Evolutionary conservation across 2,329 filamentous ascomycete genomes (phyloP).

Genomic region (Bipolaris gigantea): DNA sequence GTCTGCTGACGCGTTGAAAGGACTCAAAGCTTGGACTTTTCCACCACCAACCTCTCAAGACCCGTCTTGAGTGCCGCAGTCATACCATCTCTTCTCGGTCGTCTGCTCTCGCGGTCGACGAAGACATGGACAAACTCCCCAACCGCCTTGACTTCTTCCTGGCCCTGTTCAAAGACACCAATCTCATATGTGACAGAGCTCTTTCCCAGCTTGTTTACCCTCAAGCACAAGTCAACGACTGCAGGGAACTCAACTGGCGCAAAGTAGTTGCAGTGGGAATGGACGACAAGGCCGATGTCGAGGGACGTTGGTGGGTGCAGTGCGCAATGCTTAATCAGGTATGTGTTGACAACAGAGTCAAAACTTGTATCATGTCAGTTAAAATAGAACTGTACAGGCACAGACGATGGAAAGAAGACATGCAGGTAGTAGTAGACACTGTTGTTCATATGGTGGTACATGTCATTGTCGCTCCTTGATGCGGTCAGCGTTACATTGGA

Average conservation of each 20-base stretch:
- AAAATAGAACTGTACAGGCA: background rate
- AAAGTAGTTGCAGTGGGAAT: slow-evolving; percentile 84
- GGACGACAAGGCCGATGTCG: slow-evolving; percentile 82
- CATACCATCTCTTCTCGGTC: slow-evolving; percentile 70
- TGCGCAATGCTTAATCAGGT: slow-evolving; percentile 76
- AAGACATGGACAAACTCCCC: slow-evolving; percentile 88
- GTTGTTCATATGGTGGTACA: slow-evolving; percentile 94
- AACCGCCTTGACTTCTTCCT: slow-evolving; percentile 76
- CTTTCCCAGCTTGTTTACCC: slow-evolving; percentile 80
- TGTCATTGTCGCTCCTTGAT: slow-evolving; percentile 80
- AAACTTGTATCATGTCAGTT: slow-evolving; percentile 52
- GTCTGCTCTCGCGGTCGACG: slow-evolving; percentile 72
- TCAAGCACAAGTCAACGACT: slow-evolving; percentile 76
- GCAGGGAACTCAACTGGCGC: slow-evolving; percentile 79
- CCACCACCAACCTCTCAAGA: slow-evolving; percentile 31
- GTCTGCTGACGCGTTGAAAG: background rate
- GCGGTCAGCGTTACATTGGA: slow-evolving; percentile 13
- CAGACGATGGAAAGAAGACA: slow-evolving; percentile 20
- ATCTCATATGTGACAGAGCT: slow-evolving; percentile 91
- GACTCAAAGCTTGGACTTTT: slow-evolving; percentile 33
- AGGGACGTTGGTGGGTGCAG: slow-evolving; percentile 69
- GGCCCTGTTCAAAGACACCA: slow-evolving; percentile 76
- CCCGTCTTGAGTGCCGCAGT: slow-evolving; percentile 56
- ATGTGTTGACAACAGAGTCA: slow-evolving; percentile 87
- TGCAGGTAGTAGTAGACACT: slow-evolving; percentile 80